Conservation (phyloP, 257 asterid genomes). For the Ocimum tenuiflorum region DNA sequence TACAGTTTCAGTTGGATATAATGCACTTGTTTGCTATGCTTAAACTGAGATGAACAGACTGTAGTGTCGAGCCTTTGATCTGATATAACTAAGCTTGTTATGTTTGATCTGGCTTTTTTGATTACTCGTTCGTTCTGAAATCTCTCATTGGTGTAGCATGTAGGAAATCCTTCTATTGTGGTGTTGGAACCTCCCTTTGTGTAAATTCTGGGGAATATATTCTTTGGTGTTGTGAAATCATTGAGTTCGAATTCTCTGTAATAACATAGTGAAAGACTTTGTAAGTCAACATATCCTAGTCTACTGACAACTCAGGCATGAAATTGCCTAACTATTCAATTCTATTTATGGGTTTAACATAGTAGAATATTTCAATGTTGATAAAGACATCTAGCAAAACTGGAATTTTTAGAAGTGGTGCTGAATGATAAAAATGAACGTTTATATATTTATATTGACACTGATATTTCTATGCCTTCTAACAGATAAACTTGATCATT, state of each 20-base stretch:
- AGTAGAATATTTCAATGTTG: background rate
- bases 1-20: background rate
- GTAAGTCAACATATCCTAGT: background rate
- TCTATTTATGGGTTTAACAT: background rate
- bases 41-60: no score
- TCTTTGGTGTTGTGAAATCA: background rate
- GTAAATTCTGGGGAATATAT: no score
- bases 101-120: background rate
- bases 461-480: background rate
- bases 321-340: background rate
- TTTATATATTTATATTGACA: background rate
- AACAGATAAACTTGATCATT: background rate
- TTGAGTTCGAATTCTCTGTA: background rate
- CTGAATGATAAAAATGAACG: background rate
- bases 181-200: no score
- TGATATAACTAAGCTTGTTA: background rate
- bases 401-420: background rate
- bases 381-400: background rate
- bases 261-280: background rate
- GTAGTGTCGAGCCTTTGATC: no score
- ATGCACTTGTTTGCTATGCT: background rate
- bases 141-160: background rate
- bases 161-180: no score
- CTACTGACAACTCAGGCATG: background rate
- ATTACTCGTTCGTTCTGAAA: background rate